Conservation (phyloP, 352 stramenopile genomes). For the Albugo laibachii region DNA sequence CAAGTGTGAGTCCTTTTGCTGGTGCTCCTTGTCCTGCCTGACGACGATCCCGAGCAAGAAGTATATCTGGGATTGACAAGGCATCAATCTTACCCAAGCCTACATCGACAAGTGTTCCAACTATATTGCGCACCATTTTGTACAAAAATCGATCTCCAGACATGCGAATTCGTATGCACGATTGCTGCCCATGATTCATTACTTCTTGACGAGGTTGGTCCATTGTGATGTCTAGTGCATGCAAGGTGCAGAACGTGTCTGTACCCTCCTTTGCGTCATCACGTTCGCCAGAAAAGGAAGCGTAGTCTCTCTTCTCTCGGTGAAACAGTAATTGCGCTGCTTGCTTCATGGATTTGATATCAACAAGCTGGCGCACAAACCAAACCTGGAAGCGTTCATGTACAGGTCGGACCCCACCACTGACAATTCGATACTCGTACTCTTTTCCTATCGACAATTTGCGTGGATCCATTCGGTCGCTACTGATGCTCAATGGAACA, state of each 20-base stretch:
- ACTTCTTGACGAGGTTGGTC: slow-evolving; percentile 8
- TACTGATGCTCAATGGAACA: slow-evolving; percentile 10
- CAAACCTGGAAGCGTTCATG: slow-evolving; percentile 28
- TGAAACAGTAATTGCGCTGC: slow-evolving; percentile 15
- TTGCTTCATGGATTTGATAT: slow-evolving; percentile 26
- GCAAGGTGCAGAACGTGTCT: slow-evolving; percentile 30
- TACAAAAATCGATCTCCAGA: slow-evolving; percentile 61
- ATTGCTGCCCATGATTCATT: slow-evolving; percentile 11
- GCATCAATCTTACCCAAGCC: slow-evolving; percentile 24
- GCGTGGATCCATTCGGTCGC: slow-evolving; percentile 21
- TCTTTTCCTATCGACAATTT: slow-evolving; percentile 26
- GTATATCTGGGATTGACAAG: slow-evolving; percentile 19
- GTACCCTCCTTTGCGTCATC: slow-evolving; percentile 17
- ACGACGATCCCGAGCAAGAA: slow-evolving; percentile 24
- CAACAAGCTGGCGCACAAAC: slow-evolving; percentile 31
- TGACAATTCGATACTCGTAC: slow-evolving; percentile 43
- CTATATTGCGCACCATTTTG: slow-evolving; percentile 72
- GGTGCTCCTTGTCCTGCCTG: slow-evolving; percentile 44
- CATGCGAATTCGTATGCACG: slow-evolving; percentile 23
- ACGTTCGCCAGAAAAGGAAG: slow-evolving; percentile 31
- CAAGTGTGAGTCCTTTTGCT: slow-evolving; percentile 36
- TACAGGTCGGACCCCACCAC: slow-evolving; percentile 26
- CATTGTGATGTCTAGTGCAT: slow-evolving; percentile 1
- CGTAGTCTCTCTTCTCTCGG: slow-evolving; percentile 29
- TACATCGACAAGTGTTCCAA: slow-evolving; percentile 59